phyloP scores from a whole-genome alignment of 495 filamentous ascomycete species.

The Tuber calosporum region DNA sequence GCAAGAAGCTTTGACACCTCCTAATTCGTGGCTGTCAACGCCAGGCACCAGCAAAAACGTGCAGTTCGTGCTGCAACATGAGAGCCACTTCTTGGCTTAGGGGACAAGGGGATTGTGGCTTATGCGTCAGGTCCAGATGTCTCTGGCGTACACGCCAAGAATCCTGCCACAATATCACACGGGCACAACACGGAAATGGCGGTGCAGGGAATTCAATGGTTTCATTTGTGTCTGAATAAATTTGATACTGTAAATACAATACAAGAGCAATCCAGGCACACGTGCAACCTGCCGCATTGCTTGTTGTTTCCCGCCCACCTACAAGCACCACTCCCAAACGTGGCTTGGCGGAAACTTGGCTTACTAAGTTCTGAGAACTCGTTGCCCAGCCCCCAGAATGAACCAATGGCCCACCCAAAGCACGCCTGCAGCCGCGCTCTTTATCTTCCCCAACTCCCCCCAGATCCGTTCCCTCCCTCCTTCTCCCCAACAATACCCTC shows the following conservation, averaged over 20 bases:
- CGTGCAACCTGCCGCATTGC: too few species aligned
- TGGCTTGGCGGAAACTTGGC: neutral
- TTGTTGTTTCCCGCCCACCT: neutral
- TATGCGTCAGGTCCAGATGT: neutral
- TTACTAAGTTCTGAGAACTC: neutral
- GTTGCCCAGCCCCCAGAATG: neutral
- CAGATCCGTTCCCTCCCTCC: constrained; percentile 38
- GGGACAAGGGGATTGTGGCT: neutral
- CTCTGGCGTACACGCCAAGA: neutral
- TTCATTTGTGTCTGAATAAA: too few species aligned
- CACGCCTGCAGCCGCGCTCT: constrained; percentile 25
- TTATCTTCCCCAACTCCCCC: constrained; percentile 41
- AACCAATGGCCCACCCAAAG: neutral
- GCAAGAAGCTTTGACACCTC: too few species aligned
- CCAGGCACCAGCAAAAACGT: too few species aligned
- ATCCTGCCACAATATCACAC: neutral
- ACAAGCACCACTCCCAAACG: neutral
- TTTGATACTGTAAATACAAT: too few species aligned
- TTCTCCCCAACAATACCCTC: constrained; percentile 35
- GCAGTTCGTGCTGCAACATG: neutral
- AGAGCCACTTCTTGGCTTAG: neutral
- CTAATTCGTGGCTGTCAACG: too few species aligned
- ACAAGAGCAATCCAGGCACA: too few species aligned
- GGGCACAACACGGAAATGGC: neutral
- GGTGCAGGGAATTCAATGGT: too few species aligned